These are phyloP conservation scores for Tanozyma kutaoensis DNA, from an alignment of 805 yeast genomes.

Conservation along the genomic window DNA sequence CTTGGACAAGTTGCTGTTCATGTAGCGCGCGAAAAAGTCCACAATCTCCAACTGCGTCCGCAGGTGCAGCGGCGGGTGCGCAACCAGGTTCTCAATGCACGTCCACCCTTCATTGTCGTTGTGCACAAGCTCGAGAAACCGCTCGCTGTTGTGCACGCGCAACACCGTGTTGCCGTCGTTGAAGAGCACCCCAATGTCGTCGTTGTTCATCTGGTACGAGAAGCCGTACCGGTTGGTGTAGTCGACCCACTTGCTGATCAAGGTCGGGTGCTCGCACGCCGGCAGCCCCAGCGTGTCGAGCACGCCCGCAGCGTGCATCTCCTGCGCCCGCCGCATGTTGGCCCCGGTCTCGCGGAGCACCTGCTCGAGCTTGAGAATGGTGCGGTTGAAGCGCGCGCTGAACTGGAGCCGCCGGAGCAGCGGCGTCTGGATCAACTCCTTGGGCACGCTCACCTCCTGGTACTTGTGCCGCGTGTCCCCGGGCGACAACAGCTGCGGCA, in stretches of 20 bases:
- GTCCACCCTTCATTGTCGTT: slow-evolving; percentile 34
- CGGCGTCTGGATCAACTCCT: slow-evolving; percentile 8
- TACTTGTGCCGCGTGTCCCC: slow-evolving; percentile 83
- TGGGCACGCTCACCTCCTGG: slow-evolving; percentile 44
- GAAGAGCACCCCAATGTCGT: slow-evolving; percentile 82
- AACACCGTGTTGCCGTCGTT: slow-evolving; percentile 76
- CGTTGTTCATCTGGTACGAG: slow-evolving; percentile 82
- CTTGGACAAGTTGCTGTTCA: slow-evolving; percentile 81
- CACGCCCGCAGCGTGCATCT: no score
- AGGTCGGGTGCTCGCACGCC: slow-evolving; percentile 43
- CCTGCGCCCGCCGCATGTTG: slow-evolving; percentile 24
- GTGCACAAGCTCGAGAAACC: slow-evolving; percentile 47
- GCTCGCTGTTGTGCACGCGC: slow-evolving; percentile 49
- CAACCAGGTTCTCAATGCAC: slow-evolving; percentile 28
- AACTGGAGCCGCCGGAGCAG: slow-evolving; percentile 24
- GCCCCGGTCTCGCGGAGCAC: slow-evolving; percentile 22
- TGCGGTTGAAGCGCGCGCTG: slow-evolving; percentile 22
- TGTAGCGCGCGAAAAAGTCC: slow-evolving; percentile 79
- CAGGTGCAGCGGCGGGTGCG: slow-evolving; percentile 33
- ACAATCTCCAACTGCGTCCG: slow-evolving; percentile 73
- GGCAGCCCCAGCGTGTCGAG: slow-evolving; percentile 12
- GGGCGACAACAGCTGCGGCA: slow-evolving; percentile 88
- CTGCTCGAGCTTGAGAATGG: slow-evolving; percentile 24
- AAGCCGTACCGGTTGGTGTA: slow-evolving; percentile 93
- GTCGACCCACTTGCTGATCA: slow-evolving; percentile 95